phyloP scores from a whole-genome alignment of 129 eudicot species.

The Apium graveolens region DNA sequence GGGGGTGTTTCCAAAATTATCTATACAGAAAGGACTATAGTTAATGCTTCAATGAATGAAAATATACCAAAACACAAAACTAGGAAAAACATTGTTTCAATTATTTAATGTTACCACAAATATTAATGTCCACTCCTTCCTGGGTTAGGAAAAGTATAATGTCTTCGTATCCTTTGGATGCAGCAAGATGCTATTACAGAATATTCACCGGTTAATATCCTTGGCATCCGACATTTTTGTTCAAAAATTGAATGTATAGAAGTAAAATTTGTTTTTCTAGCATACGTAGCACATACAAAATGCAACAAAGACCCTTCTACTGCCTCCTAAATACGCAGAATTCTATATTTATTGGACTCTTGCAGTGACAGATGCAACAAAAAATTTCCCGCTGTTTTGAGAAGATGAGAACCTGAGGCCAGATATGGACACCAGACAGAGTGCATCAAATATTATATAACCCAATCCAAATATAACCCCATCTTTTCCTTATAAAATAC shows the following conservation, averaged over 20 bases:
- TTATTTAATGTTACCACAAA: slow-evolving; percentile 35
- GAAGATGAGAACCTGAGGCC: background rate
- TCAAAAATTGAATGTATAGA: background rate
- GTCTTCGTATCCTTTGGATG: slow-evolving; percentile 80
- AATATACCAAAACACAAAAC: background rate
- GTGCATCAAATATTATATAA: too few relatives aligned
- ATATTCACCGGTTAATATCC: background rate
- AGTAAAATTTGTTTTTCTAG: background rate
- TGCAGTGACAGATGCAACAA: background rate
- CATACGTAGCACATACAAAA: background rate
- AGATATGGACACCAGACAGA: background rate
- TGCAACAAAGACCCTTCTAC: background rate
- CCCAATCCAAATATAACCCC: background rate
- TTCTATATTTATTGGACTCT: background rate
- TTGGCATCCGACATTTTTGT: background rate
- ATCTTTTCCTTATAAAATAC: background rate
- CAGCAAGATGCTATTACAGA: slow-evolving; percentile 70
- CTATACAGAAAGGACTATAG: slow-evolving; percentile 23
- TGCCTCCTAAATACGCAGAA: background rate
- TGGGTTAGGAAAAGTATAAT: slow-evolving; percentile 59
- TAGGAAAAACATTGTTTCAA: background rate
- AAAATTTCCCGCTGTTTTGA: background rate
- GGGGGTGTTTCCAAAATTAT: slow-evolving; percentile 81
- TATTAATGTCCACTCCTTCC: slow-evolving; percentile 58
- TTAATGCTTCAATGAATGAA: background rate